A percentile compares a stretch with the other conserved stretches of the same genome.
These are phyloP conservation scores for Dothidotthia symphoricarpi DNA, from an alignment of 2,329 filamentous ascomycete genomes.

Conservation along the genomic window DNA sequence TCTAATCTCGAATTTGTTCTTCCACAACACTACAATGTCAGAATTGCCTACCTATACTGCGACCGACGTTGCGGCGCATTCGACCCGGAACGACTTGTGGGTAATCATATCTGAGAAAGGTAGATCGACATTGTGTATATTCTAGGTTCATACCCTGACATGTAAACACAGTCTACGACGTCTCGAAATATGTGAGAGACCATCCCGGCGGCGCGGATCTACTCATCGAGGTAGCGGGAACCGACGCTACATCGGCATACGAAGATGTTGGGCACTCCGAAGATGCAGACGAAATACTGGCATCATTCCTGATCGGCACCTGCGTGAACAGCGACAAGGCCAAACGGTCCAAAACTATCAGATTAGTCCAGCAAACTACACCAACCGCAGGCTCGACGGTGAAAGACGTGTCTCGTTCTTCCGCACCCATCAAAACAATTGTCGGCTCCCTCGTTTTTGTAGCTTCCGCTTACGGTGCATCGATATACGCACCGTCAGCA, in stretches of 20 bases:
- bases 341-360: constrained; percentile 32
- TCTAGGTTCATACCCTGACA: not conserved
- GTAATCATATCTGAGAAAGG: constrained; percentile 52
- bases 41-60: constrained; percentile 13
- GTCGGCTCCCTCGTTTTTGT: constrained; percentile 11
- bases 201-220: constrained; percentile 52
- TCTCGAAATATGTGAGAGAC: constrained; percentile 58
- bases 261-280: constrained; percentile 50
- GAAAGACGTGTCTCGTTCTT: constrained; percentile 4
- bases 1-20: too few species aligned
- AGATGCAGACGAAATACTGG: constrained; percentile 46
- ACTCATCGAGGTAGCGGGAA: constrained; percentile 44
- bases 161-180: constrained; percentile 53
- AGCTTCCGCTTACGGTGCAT: constrained; percentile 11
- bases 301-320: constrained; percentile 35
- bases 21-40: constrained; percentile 8
- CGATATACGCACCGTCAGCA: constrained; percentile 10
- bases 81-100: constrained; percentile 52
- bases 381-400: not conserved
- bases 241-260: constrained; percentile 45
- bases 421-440: constrained; percentile 8
- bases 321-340: constrained; percentile 11
- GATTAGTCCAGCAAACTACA: constrained; percentile 39
- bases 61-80: constrained; percentile 53
- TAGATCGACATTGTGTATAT: constrained; percentile 1